These are phyloP conservation scores for Ceratocystis smalleyi DNA, from an alignment of 2,329 filamentous ascomycete species.

Conservation along the genomic window DNA sequence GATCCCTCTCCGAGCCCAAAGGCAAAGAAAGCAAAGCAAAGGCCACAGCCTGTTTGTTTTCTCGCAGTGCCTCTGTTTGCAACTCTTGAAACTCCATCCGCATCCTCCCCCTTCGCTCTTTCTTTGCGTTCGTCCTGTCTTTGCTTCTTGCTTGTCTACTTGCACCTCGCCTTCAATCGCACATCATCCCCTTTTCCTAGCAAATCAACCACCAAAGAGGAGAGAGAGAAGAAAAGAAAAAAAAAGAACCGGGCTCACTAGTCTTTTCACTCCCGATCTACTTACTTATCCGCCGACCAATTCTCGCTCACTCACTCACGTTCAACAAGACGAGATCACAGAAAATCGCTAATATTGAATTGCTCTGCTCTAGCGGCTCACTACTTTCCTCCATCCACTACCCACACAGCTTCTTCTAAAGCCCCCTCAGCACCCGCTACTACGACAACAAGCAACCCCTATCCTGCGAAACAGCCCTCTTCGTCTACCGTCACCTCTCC, in stretches of 20 bases:
- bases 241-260: neutral
- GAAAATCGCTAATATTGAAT: slow-evolving; percentile 18
- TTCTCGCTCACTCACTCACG: neutral
- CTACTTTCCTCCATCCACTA: slow-evolving; percentile 23
- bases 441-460: neutral
- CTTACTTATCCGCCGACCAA: neutral
- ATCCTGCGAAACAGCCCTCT: neutral
- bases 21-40: too few relatives aligned
- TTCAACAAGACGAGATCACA: neutral
- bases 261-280: too few relatives aligned
- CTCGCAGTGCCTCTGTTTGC: slow-evolving; percentile 4
- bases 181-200: slow-evolving; percentile 7
- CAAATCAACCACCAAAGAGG: neutral
- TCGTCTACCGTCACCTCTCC: neutral
- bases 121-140: slow-evolving; percentile 6
- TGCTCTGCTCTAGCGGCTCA: slow-evolving; percentile 17
- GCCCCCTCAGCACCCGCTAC: neutral
- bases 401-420: slow-evolving; percentile 16
- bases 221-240: neutral
- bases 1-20: neutral
- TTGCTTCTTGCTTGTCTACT: neutral
- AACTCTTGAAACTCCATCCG: neutral
- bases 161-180: slow-evolving; percentile 4
- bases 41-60: neutral
- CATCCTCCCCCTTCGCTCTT: slow-evolving; percentile 5